phyloP scores from a whole-genome alignment of 306 rosid species.

The Pachyrhizus erosus region DNA sequence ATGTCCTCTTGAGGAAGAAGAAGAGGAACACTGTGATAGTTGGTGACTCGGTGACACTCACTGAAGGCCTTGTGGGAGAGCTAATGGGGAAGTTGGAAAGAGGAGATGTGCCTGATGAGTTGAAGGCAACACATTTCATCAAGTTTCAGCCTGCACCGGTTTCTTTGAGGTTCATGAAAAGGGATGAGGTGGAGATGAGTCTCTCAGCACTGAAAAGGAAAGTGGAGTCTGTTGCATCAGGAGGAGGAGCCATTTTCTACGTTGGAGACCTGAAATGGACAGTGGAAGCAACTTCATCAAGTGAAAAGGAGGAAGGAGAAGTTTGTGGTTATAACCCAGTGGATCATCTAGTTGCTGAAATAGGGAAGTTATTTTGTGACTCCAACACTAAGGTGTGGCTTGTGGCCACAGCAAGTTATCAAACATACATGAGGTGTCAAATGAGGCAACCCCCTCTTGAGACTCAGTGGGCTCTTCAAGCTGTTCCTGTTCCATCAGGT shows the following conservation, averaged over 20 bases:
- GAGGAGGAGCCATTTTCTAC: conserved; percentile 59
- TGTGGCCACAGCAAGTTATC: conserved; percentile 79
- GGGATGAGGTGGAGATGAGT: conserved; percentile 67
- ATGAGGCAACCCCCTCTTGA: conserved; percentile 86
- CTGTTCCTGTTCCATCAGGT: conserved; percentile 85
- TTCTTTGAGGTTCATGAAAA: conserved; percentile 69
- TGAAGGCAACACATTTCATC: conserved; percentile 61
- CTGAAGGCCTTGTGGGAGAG: conserved; percentile 73
- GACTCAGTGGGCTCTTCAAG: conserved; percentile 86
- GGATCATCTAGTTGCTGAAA: conserved; percentile 72
- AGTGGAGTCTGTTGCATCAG: conserved; percentile 50
- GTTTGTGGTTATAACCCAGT: conserved; percentile 52
- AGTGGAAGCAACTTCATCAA: conserved; percentile 32
- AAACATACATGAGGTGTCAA: conserved; percentile 88
- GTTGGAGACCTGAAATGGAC: conserved; percentile 87
- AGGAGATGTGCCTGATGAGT: conserved; percentile 75
- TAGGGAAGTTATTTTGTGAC: conserved; percentile 63
- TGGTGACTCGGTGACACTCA: conserved; percentile 64
- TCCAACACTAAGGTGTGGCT: conserved; percentile 67
- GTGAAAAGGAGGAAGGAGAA: conserved; percentile 44
- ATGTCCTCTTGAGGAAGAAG: conserved; percentile 64
- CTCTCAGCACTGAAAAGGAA: conserved; percentile 66
- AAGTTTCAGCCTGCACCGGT: conserved; percentile 61
- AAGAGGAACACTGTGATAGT: conserved; percentile 82
- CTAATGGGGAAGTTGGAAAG: conserved; percentile 64